Base-by-base conservation (phyloP, 805 yeast genomes). In the Barnettozyma botsteinii region DNA sequence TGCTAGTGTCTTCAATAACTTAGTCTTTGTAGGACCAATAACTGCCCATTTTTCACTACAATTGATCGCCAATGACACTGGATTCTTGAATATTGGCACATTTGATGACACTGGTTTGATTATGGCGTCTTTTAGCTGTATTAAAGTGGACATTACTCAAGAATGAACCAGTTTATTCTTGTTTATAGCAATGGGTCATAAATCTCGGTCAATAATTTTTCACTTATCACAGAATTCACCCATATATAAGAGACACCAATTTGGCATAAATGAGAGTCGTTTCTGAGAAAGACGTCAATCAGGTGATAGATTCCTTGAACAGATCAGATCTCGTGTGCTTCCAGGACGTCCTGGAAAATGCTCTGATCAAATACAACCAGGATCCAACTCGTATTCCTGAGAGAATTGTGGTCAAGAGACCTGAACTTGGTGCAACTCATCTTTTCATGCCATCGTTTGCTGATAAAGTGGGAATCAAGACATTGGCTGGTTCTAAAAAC, bases 371-470 rank as follows among this genome's bases (percentile, higher is more conserved):
- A n/a, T 77, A 69, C 51, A 52, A 67, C 12, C 24, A 55, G 2
- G 68, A 73, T 46, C 74, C 73, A 4, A 49, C 66, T 1, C 54
- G 70, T 17, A 70, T 76, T 15, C 85, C 85, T 3, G 75, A 70
- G 29, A 60, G 85, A 50, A 73, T 70, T 5, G 78, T 74, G 7
- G 54, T 67, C 32, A 49, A 53, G 22, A 56, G 73, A 48, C 55
- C 67, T 33, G 58, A 63, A 45, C 47, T 55, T 5, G 48, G 44
- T 20, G 56, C 73, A 4, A 64, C 72, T 2, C 84, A 79, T 54
- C 51, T 80, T 23, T 77, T 76, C 56, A 80, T 80, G 86, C 82
- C 84, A 4, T 73, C 81, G n/a, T 65, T 73, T 4, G 76, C 77
- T 13, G 66, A 70, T 5, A 50, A 59, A 22, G 78, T 73, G 12